phyloP scores from a whole-genome alignment of 2,329 filamentous ascomycete species.

The Coniochaeta hoffmannii region DNA sequence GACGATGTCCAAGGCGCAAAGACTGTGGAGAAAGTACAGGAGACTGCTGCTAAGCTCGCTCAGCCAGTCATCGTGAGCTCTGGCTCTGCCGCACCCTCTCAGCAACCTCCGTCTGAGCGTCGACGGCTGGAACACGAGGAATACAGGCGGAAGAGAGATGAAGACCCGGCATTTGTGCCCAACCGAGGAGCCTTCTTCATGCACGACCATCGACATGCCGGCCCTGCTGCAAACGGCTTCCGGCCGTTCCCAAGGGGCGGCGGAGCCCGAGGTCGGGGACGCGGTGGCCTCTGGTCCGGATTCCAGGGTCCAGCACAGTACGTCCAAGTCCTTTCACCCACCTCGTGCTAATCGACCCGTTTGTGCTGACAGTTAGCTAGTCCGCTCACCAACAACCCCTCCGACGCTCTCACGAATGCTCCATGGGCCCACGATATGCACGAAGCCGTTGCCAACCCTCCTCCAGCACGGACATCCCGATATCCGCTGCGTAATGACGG shows the following conservation, averaged over 20 bases:
- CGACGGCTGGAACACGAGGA: slow-evolving; percentile 84
- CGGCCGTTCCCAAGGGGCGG: slow-evolving; percentile 61
- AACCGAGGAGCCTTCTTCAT: slow-evolving; percentile 95
- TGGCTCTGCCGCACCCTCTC: slow-evolving; percentile 33
- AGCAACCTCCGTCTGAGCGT: slow-evolving; percentile 53
- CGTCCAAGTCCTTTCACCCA: slow-evolving; percentile 25
- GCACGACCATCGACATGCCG: slow-evolving; percentile 82
- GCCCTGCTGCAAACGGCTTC: slow-evolving; percentile 71
- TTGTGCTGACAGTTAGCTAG: slow-evolving; percentile 17
- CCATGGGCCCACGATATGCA: slow-evolving; percentile 96
- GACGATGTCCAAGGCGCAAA: slow-evolving; percentile 27
- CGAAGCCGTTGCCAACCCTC: slow-evolving; percentile 52
- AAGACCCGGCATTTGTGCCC: slow-evolving; percentile 88
- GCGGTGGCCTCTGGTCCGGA: slow-evolving; percentile 42
- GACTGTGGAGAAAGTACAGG: not conserved
- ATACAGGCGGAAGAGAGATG: slow-evolving; percentile 79
- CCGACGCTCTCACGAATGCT: slow-evolving; percentile 60
- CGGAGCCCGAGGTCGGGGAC: slow-evolving; percentile 55
- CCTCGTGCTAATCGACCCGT: not conserved
- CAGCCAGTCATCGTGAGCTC: slow-evolving; percentile 50
- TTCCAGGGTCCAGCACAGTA: slow-evolving; percentile 58
- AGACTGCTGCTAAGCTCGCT: slow-evolving; percentile 31
- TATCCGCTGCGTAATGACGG: slow-evolving; percentile 27
- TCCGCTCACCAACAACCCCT: slow-evolving; percentile 35
- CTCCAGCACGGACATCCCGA: slow-evolving; percentile 33